Evolutionary conservation across 139 green algal species (phyloP).

Genomic region (Chlamydomonas applanata): DNA sequence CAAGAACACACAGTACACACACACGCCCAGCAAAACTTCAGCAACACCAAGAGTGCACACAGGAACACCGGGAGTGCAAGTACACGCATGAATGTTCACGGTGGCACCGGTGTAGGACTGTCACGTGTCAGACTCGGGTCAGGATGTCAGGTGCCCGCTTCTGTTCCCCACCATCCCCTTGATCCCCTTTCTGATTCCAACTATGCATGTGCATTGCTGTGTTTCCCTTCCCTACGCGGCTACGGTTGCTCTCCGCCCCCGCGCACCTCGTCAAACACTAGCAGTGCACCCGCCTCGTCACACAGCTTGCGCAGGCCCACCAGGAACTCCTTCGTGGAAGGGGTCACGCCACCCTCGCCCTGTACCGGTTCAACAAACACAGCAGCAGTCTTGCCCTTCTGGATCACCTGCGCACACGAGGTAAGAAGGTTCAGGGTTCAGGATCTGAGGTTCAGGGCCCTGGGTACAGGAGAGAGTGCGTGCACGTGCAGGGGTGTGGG

Average conservation of each 20-base stretch:
- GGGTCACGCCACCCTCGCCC: slow-evolving; percentile 87
- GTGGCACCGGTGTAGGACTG: too few species aligned
- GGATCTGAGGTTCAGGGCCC: too few species aligned
- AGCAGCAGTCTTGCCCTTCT: slow-evolving; percentile 82
- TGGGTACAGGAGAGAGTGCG: neutral
- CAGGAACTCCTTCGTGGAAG: slow-evolving; percentile 63
- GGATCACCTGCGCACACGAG: slow-evolving; percentile 44
- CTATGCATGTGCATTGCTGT: neutral
- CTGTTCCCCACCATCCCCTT: too few species aligned
- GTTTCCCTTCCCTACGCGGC: too few species aligned
- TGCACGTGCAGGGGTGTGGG: neutral
- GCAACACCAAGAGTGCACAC: too few species aligned
- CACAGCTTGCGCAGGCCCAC: slow-evolving; percentile 85
- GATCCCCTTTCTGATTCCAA: too few species aligned
- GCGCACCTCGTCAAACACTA: slow-evolving; percentile 98
- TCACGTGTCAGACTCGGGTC: too few species aligned
- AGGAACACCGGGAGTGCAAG: too few species aligned
- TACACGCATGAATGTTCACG: too few species aligned
- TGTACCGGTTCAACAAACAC: slow-evolving; percentile 99
- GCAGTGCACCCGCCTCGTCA: slow-evolving; percentile 88
- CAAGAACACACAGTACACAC: neutral
- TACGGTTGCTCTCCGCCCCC: slow-evolving; percentile 32
- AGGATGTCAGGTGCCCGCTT: too few species aligned
- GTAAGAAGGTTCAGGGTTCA: neutral
- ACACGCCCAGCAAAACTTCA: neutral